Evolutionary conservation across 83 land plant species (phyloP).

Genomic region (Diphasiastrum complanatum): DNA sequence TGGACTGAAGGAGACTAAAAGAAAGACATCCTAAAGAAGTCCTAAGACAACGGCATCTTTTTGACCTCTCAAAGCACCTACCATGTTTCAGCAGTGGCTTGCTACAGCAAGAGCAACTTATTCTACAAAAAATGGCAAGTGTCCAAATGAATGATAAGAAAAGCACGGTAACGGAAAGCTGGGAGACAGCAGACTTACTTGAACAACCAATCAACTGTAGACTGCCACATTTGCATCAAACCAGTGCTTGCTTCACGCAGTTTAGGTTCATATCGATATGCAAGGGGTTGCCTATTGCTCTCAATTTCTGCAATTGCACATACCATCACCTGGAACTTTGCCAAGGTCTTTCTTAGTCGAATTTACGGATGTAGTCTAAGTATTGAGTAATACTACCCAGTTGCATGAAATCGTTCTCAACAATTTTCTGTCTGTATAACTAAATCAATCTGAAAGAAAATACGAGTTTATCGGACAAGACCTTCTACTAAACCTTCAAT

Average conservation of each 20-base stretch:
- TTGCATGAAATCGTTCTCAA: too few species aligned
- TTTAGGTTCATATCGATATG: constrained; percentile 47
- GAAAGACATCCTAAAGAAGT: not conserved
- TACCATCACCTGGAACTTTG: constrained; percentile 51
- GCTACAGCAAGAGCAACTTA: too few species aligned
- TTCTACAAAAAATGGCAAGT: too few species aligned
- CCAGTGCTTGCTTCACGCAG: constrained; percentile 56
- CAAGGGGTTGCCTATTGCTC: constrained; percentile 71
- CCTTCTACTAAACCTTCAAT: too few species aligned
- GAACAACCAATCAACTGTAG: constrained; percentile 68
- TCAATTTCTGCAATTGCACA: constrained; percentile 90
- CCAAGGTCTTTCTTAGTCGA: not conserved
- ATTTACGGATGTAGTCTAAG: too few species aligned
- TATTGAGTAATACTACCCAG: too few species aligned
- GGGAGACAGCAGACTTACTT: constrained; percentile 33
- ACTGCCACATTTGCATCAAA: constrained; percentile 61
- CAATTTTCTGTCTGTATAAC: too few species aligned
- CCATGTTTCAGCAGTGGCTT: too few species aligned
- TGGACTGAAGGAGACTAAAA: not conserved
- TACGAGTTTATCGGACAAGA: too few species aligned
- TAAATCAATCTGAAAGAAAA: too few species aligned
- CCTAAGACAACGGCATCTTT: not conserved
- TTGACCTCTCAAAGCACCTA: too few species aligned
- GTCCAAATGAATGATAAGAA: not conserved
- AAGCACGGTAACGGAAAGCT: not conserved